Evolutionary conservation across 2,329 filamentous ascomycete species (phyloP), one percentile per base, ranked within the genome.

Genomic region (Calonectria pseudoreteaudii): DNA sequence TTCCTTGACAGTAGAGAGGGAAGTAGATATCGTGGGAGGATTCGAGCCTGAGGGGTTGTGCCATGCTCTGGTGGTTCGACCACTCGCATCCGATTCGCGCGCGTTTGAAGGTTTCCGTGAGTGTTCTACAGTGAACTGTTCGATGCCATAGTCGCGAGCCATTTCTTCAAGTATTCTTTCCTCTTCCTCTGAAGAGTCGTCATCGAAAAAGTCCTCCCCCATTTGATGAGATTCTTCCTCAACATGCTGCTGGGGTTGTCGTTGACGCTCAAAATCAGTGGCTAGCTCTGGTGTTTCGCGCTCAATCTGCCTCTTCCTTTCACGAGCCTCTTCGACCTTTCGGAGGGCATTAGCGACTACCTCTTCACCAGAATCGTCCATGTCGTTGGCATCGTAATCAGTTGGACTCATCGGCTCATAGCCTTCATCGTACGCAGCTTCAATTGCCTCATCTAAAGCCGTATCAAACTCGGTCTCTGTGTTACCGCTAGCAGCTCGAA

Each of bases 401-500:
- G 87, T 86, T 9, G 88, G 84, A 23, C 89, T 88, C 83, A 90
- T 91, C 5, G 94, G 94, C 81, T 98, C 95, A 76, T 95, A 94
- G 0, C 94, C 94, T 75, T 98, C 95, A 82, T 98, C 94, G 83
- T 98, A 99, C 7, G 96, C 97, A 66, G 96, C 96, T 84, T 98
- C 97, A 11, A 98, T 96, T 18, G 97, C 97, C 30, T 96, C 96
- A 85, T 98, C 96, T 53, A 98, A 88, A 5, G 97, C 97, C 11
- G 95, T 95, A 84, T 98, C 96, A 77, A 98, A 98, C 81, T 98
- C 96, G 9, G 94, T 93, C 82, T 98, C 95, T 0, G 95, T 97
- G 36, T 90, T 92, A 56, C 92, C 92, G 76, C 94, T 96, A 3
- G 89, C 82, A 44, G 88, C 88, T 64, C 93, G 91, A 68, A 95